phyloP scores from a whole-genome alignment of 495 filamentous ascomycete genomes.

The Bathelium albidoporum region DNA sequence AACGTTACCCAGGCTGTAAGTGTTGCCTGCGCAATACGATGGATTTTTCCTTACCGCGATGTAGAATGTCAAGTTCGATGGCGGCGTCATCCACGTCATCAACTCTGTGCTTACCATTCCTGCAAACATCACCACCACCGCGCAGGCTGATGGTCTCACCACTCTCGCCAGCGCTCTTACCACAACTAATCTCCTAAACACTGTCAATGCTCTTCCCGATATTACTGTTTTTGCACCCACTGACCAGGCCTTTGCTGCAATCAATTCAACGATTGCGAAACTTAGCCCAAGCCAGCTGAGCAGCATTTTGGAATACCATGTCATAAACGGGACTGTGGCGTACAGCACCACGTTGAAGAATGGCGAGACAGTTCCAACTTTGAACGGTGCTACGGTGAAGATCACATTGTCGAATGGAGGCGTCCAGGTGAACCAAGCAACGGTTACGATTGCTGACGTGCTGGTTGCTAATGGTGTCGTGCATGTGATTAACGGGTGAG shows the following conservation, averaged over 20 bases:
- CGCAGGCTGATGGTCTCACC: conserved; percentile 43
- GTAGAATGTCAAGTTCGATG: conserved; percentile 47
- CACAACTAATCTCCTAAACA: conserved; percentile 32
- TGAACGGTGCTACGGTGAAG: conserved; percentile 40
- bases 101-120: conserved; percentile 50
- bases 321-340: conserved; percentile 42
- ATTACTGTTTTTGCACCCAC: conserved; percentile 54
- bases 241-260: conserved; percentile 51
- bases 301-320: conserved; percentile 47
- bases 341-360: conserved; percentile 41
- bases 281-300: conserved; percentile 39
- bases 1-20: conserved; percentile 29
- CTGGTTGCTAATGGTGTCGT: conserved; percentile 58
- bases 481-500: conserved; percentile 46
- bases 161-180: conserved; percentile 47
- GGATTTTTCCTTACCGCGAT: neutral
- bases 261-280: conserved; percentile 41
- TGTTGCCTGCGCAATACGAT: neutral
- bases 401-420: conserved; percentile 39
- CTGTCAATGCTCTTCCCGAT: conserved; percentile 35
- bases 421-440: conserved; percentile 46
- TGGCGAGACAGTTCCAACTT: conserved; percentile 36
- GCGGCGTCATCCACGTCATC: conserved; percentile 58
- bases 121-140: conserved; percentile 39
- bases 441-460: conserved; percentile 48